Conservation (phyloP, 495 filamentous ascomycete species). For the Thozetella sp. region DNA sequence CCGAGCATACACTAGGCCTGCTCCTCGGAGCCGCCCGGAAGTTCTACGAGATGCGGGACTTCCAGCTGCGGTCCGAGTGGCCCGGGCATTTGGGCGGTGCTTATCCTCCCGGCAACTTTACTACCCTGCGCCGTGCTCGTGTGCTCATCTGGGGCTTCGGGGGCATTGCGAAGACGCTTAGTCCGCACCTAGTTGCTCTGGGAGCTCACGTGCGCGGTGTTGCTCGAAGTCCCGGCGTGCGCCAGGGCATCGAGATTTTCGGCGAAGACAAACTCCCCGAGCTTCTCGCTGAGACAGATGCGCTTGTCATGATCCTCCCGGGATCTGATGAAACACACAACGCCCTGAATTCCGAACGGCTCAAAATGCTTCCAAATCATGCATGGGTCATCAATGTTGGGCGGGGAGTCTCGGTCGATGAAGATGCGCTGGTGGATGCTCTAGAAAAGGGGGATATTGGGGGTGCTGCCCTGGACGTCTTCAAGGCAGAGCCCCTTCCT, state of each 20-base stretch:
- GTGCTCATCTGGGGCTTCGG: slow-evolving; percentile 78
- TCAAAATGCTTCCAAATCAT: slow-evolving; percentile 74
- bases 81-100: slow-evolving; percentile 60
- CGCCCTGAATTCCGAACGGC: slow-evolving; percentile 66
- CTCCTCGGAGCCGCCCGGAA: slow-evolving; percentile 49
- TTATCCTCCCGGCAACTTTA: slow-evolving; percentile 43
- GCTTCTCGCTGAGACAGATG: slow-evolving; percentile 68
- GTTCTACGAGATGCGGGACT: slow-evolving; percentile 62
- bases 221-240: slow-evolving; percentile 57
- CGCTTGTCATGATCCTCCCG: slow-evolving; percentile 78
- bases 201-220: slow-evolving; percentile 48
- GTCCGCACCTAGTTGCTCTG: slow-evolving; percentile 63
- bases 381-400: slow-evolving; percentile 84
- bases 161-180: slow-evolving; percentile 78
- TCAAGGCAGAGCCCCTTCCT: slow-evolving; percentile 69
- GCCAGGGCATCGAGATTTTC: slow-evolving; percentile 54
- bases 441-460: slow-evolving; percentile 67
- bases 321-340: slow-evolving; percentile 66
- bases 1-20: slow-evolving; percentile 58
- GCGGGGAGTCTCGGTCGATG: slow-evolving; percentile 77
- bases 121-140: slow-evolving; percentile 52
- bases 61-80: slow-evolving; percentile 52
- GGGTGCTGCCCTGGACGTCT: slow-evolving; percentile 74
- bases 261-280: slow-evolving; percentile 48
- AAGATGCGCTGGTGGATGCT: slow-evolving; percentile 75